phyloP scores from a whole-genome alignment of 1,139 yeast genomes.

The Scheffersomyces lignicola region DNA sequence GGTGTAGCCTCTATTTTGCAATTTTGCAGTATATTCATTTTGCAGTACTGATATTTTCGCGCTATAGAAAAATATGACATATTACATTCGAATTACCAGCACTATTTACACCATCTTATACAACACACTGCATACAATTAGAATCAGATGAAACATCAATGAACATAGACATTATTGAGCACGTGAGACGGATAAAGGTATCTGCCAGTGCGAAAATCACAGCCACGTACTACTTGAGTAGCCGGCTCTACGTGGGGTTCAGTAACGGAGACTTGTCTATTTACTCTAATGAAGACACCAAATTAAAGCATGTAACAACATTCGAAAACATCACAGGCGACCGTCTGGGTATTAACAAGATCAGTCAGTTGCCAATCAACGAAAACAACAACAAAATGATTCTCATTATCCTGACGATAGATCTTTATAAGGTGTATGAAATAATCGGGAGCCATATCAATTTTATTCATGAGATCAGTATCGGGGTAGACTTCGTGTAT shows the following conservation, averaged over 20 bases:
- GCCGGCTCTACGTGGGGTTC: conserved; percentile 33
- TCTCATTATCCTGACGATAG: conserved; percentile 23
- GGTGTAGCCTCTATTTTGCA: too few species aligned
- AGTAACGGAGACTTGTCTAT: conserved; percentile 37
- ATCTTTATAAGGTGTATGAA: conserved; percentile 31
- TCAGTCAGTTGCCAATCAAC: conserved; percentile 18
- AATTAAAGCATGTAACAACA: conserved; percentile 7
- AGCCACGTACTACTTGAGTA: conserved; percentile 21
- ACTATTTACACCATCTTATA: background rate
- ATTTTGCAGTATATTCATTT: too few species aligned
- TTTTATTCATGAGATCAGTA: conserved; percentile 28
- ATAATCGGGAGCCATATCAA: conserved; percentile 37
- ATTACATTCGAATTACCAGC: too few species aligned
- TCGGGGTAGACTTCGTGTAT: conserved; percentile 14
- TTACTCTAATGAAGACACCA: conserved; percentile 11
- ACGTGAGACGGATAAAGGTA: conserved; percentile 28
- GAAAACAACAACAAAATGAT: conserved; percentile 26
- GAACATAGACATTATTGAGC: conserved; percentile 36
- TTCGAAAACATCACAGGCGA: conserved; percentile 27
- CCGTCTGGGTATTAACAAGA: conserved; percentile 19
- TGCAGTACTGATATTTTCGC: too few species aligned
- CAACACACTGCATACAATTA: conserved; percentile 10
- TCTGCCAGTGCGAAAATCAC: conserved; percentile 23
- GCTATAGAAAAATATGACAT: too few species aligned
- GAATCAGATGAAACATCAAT: conserved; percentile 13